Evolutionary conservation across 805 yeast genomes (phyloP).

Genomic region (Pichia occidentalis): DNA sequence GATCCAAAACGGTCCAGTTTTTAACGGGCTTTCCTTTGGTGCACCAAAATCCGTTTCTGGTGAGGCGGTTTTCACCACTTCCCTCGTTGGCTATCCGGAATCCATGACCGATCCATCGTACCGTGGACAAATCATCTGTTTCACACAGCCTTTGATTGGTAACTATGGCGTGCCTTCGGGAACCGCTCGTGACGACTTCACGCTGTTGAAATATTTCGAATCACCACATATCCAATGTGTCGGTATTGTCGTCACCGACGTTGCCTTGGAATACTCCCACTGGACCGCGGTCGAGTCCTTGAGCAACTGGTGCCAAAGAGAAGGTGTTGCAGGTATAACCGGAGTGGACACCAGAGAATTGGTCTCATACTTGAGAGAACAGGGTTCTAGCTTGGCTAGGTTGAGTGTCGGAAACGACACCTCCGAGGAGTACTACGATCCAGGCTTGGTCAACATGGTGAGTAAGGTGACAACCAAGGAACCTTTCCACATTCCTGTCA

Average conservation of each 20-base stretch:
- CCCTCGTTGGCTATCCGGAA: conserved; percentile 97
- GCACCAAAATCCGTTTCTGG: conserved; percentile 90
- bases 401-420: conserved; percentile 86
- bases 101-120: conserved; percentile 99
- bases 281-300: conserved; percentile 99
- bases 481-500: conserved; percentile 81
- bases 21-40: conserved; percentile 92
- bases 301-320: conserved; percentile 93
- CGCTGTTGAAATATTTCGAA: conserved; percentile 85
- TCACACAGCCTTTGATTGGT: conserved; percentile 96
- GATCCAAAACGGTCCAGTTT: conserved; percentile 87
- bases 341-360: conserved; percentile 97
- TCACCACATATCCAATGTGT: conserved; percentile 87
- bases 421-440: conserved; percentile 85
- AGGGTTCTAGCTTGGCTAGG: conserved; percentile 90
- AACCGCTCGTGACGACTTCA: conserved; percentile 71
- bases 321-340: conserved; percentile 91
- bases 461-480: conserved; percentile 92
- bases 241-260: conserved; percentile 95
- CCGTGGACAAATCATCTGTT: conserved; percentile 92
- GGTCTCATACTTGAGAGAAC: conserved; percentile 88
- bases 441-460: conserved; percentile 83
- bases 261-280: conserved; percentile 92
- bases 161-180: conserved; percentile 97
- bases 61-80: conserved; percentile 97